These are phyloP conservation scores for Helicocarpus griseus DNA, from an alignment of 2,329 filamentous ascomycete genomes.

Conservation along the genomic window DNA sequence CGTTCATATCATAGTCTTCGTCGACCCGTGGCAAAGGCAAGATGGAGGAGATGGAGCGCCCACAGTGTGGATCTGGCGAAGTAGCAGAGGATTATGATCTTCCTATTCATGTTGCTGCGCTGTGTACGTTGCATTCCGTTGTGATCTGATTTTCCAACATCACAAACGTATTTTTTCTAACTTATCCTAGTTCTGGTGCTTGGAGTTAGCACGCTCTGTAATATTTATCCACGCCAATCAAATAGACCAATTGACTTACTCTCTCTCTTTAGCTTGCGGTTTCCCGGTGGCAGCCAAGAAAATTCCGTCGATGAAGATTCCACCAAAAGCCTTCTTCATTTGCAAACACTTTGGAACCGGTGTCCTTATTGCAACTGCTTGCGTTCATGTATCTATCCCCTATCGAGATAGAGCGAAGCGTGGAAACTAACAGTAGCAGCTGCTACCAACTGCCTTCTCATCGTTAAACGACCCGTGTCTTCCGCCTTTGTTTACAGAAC, in stretches of 20 bases:
- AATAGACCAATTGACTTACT: not conserved
- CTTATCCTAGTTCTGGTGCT: slow-evolving; percentile 8
- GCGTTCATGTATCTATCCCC: slow-evolving; percentile 26
- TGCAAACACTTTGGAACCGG: slow-evolving; percentile 48
- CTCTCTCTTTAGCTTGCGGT: slow-evolving; percentile 8
- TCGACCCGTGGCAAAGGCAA: slow-evolving; percentile 5
- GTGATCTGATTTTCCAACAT: not conserved
- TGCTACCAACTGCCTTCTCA: slow-evolving; percentile 52
- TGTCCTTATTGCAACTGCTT: slow-evolving; percentile 31
- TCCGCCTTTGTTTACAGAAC: slow-evolving; percentile 49
- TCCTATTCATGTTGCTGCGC: slow-evolving; percentile 12
- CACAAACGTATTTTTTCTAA: not conserved
- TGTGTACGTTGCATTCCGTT: slow-evolving; percentile 10
- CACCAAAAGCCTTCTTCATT: slow-evolving; percentile 36
- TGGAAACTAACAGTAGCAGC: slow-evolving; percentile 22
- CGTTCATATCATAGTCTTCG: slow-evolving; percentile 1
- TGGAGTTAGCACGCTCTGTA: slow-evolving; percentile 8
- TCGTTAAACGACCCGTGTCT: slow-evolving; percentile 41
- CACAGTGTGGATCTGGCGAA: slow-evolving; percentile 10
- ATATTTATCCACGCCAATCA: not conserved
- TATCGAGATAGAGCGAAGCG: not conserved
- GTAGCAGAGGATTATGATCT: slow-evolving; percentile 12
- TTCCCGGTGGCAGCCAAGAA: slow-evolving; percentile 41
- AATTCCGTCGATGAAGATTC: slow-evolving; percentile 11
- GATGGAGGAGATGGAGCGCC: slow-evolving; percentile 5